Base-by-base conservation (phyloP, 768 basidiomycete species). In the Mycena albidolilacea region DNA sequence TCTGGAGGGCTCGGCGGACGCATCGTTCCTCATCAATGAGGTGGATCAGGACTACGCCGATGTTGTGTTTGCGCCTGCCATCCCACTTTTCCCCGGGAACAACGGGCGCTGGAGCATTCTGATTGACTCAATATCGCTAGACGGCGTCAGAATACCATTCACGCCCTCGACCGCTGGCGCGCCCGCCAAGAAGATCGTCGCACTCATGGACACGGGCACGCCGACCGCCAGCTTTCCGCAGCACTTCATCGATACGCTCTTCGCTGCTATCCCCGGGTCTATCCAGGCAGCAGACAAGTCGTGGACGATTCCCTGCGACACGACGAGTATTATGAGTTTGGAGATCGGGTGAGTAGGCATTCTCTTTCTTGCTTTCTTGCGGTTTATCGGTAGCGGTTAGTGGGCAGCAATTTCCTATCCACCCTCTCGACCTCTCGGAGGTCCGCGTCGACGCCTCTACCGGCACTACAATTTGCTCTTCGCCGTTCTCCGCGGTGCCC, bases 131-230 rank as follows among this genome's bases (percentile, higher is more conserved):
- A 52, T 52, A 19, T 17, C 15, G 15, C 17, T 59, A 8, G 38
- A 59, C 39, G 17, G 38, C 1, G 38, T 21, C 8, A n/a, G 14
- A 7, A 21, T 59, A 7, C 7, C 58, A 8, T 8, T 59, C 9
- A 57, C 67, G 19, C 5, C 17, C 0, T 67, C 65, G 0, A 21
- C 37, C 2, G 5, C 46, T 19, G 38, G 38, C 8, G 11, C 58
- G 7, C 37, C 67, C 67, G 38, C 3, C 66, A 66, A 9, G 63
- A 68, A 17, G 3, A 11, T 68, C 2, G 43, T 50, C 1, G 43
- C 52, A 0, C 14, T 57, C 14, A 46, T 72, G 60, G 71, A 72
- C 44, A 57, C 71, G 3, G 71, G 71, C 0, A 72, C 60, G 3
- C 71, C 71, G 11, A 50, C 52, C 2, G 43, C 61, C 3, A 1